Base-by-base conservation (phyloP, 1,139 yeast species). In the Candida sanyaensis region DNA sequence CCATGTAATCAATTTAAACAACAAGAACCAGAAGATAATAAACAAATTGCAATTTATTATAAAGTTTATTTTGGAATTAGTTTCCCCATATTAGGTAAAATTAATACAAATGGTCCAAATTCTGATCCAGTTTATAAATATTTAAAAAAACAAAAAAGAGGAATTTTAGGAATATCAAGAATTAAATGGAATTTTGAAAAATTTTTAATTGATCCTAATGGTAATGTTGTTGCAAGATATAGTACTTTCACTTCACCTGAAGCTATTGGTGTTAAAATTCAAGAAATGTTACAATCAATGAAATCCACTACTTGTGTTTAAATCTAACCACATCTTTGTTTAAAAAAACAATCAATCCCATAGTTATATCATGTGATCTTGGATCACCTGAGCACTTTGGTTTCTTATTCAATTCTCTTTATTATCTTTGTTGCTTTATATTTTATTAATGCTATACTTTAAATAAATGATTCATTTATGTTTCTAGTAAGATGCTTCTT, bases 81-180 rank as follows among this genome's bases (percentile, higher is more conserved):
- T 30, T 93, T 93, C 84, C 97, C 97, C 39, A 80, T 93, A 41
- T 74, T 93, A 81, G 77, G 82, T 65, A 93, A 92, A 76, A 66
- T 91, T 52, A 92, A 92, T 33, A 98, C 93, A 57, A 93, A 93
- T 64, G 99, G 99, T 44, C 70, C 77, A 57, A 69, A 83, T 38
- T 84, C 89, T 33, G 93, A 88, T 62, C 90, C 95, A 23, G 92
- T 93, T 37, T 93, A 83, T 73, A 73, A 79, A 58, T 92, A 64
- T 73, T 79, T 93, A 65, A 93, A 93, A 75, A 53, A 62, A 26
- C 64, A 74, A 55, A 75, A 75, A 57, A 60, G 71, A 26, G 79
- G 79, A 5, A 52, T 74, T 13, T 65, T 75, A 55, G 80, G 81
- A 1, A 62, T 75, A 55, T 70, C 58, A 58, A 62, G 81, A 58